Evolutionary conservation across 192 early-diverging fungal genomes (phyloP), one percentile per base, ranked within the genome.

Genomic region (Linnemannia exigua): DNA sequence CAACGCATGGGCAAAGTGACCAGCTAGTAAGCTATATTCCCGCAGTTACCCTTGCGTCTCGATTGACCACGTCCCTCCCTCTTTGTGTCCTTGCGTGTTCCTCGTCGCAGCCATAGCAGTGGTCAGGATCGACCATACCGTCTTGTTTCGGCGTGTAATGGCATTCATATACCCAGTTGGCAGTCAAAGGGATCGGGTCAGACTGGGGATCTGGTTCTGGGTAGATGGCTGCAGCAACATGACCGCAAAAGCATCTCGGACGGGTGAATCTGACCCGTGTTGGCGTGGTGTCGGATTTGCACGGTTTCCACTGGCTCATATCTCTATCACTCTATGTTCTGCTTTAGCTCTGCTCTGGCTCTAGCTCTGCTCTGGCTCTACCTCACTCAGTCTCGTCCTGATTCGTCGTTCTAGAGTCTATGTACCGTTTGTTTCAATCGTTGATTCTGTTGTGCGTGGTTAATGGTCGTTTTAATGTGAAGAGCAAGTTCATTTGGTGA

Each of bases 141-240:
- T 73, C 28, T 38, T 79, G 70, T 25, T 44, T 48, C 7, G 70
- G 61, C 7, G 70, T 72, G 50, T 48, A 79, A 67, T 79, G 70
- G 36, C 77, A 79, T 48, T 79, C 77, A 35, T 79, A 79, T 0
- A 79, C 77, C 77, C 77, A 79, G 58, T 79, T 79, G 61, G 58
- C 14, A 0, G 58, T 63, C 12, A 63, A 25, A 25, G 58, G 58
- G 25, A 63, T 63, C 28, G 58, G 25, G 14, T 31, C 44, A 28
- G 41, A 72, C 70, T 28, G 16, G 8, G 28, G 46, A 31, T 74
- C 28, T 38, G 47, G 46, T 37, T 74, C 47, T 74, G 70, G 58
- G 35, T 67, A 79, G 36, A 79, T 28, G 19, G 77, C 37, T 31
- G 58, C 47, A 25, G 77, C 77, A 48, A 73, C 58, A 22, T 67